Base-by-base conservation (phyloP, 108 stramenopile species). In the Nitzschia palea region DNA sequence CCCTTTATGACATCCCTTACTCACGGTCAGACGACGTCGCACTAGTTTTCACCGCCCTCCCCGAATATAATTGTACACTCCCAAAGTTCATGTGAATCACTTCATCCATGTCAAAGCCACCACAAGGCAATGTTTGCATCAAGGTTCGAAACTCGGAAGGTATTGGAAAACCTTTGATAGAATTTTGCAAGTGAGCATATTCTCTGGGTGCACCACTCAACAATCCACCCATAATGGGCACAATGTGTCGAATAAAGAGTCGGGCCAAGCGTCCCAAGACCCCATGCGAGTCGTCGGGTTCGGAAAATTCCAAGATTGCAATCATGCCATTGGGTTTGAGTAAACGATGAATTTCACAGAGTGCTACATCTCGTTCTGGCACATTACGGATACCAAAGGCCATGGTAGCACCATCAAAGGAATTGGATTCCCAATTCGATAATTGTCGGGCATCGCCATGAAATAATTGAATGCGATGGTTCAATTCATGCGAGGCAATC, bases 321-420 rank as follows among this genome's bases (percentile, higher is more conserved):
- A 84, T 66, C 8, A 67, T 42, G 35, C 76, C 86, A 15, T 60
- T 43, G 15, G 83, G 82, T 50, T 80, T 87, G 25, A 93, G 53
- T 1, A 91, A 78, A 34, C 80, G 70, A 66, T 87, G 82, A 20
- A 91, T 90, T 78, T 91, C 84, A 63, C 90, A 88, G 26, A 95
- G 64, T 2, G 87, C 94, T n/a, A 36, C 26, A 36, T 79, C 77
- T 35, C 78, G 75, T 27, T 91, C 87, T 3, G 85, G 85, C 6
- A 86, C 80, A 67, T 97, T 97, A 9, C 96, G 87, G 70, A 97
- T 97, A 2, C 96, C 96, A 84, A 97, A 97, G 8, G 93, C 77
- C 90, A 97, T 96, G 57, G 95, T 95, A 28, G 93, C 86, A n/a
- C 82, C 94, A 75, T 97, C 85, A 63, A 94, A 90, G 3, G 57